Evolutionary conservation across 2,329 filamentous ascomycete species (phyloP).

Genomic region (Colletotrichum sidae): DNA sequence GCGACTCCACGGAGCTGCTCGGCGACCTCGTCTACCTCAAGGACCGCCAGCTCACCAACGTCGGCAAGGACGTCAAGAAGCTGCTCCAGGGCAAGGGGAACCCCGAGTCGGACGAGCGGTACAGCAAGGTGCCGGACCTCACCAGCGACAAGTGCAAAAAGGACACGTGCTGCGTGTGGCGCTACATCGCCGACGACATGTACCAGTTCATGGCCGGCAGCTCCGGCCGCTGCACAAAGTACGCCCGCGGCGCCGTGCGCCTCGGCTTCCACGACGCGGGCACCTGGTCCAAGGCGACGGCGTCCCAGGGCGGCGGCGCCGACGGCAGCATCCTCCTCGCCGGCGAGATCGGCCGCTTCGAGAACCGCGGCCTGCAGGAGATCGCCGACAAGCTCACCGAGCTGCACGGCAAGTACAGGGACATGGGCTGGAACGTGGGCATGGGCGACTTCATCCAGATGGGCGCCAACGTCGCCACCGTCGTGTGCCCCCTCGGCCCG

Average conservation of each 20-base stretch:
- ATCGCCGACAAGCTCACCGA: constrained; percentile 53
- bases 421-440: constrained; percentile 49
- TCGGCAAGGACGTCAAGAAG: constrained; percentile 38
- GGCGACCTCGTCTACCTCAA: constrained; percentile 38
- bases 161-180: constrained; percentile 60
- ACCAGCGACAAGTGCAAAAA: constrained; percentile 46
- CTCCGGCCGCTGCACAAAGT: constrained; percentile 55
- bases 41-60: constrained; percentile 33
- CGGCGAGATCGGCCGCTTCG: constrained; percentile 50
- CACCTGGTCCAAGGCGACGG: constrained; percentile 53
- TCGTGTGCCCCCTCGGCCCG: constrained; percentile 59
- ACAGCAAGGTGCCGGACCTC: constrained; percentile 39
- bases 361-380: constrained; percentile 60
- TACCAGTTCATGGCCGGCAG: constrained; percentile 49
- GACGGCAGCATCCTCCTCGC: constrained; percentile 56
- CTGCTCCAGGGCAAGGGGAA: constrained; percentile 37
- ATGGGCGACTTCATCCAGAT: constrained; percentile 68
- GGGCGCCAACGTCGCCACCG: constrained; percentile 61
- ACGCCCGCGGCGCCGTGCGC: constrained; percentile 58
- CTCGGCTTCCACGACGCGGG: constrained; percentile 62
- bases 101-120: constrained; percentile 40
- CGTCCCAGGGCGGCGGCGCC: constrained; percentile 52
- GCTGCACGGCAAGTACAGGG: constrained; percentile 54
- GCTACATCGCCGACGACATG: constrained; percentile 55
- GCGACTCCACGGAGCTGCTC: constrained; percentile 38